phyloP scores from a whole-genome alignment of 2,329 filamentous ascomycete genomes.

The Hymenoscyphus occultus region DNA sequence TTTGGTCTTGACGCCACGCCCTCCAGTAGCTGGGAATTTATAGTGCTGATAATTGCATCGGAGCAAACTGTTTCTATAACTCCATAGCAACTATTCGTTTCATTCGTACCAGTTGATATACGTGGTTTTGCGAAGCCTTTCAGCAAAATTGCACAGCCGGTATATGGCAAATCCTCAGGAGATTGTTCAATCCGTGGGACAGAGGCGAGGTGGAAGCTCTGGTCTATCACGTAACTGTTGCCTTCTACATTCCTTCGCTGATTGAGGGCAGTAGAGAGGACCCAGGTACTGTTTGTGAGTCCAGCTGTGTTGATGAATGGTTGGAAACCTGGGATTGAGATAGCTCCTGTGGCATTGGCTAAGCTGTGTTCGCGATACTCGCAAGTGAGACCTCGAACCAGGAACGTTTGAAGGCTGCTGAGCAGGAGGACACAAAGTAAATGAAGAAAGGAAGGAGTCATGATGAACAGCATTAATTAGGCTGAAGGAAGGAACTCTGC shows the following conservation, averaged over 20 bases:
- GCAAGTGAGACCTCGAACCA: neutral
- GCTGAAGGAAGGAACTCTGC: neutral
- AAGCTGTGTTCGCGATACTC: slow-evolving; percentile 7
- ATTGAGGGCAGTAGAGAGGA: slow-evolving; percentile 8
- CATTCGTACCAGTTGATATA: slow-evolving; percentile 6
- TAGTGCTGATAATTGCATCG: slow-evolving; percentile 1
- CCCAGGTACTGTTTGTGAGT: slow-evolving; percentile 1
- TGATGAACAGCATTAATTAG: neutral
- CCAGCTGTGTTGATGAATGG: slow-evolving; percentile 8
- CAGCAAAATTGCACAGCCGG: slow-evolving; percentile 7
- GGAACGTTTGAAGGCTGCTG: neutral
- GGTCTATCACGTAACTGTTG: slow-evolving; percentile 8
- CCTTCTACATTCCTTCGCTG: neutral
- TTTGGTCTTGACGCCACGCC: neutral
- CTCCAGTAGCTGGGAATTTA: slow-evolving; percentile 7
- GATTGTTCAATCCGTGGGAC: neutral
- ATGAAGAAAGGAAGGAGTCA: neutral
- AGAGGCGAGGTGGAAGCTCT: slow-evolving; percentile 8
- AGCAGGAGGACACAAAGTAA: neutral
- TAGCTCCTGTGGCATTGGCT: neutral
- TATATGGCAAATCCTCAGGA: slow-evolving; percentile 4
- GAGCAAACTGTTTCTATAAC: neutral
- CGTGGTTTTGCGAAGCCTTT: slow-evolving; percentile 2
- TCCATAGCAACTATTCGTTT: slow-evolving; percentile 3
- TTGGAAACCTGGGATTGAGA: slow-evolving; percentile 10